Percentiles rank a stretch among this genome's conserved stretches.
Conservation (phyloP, 202 grass and related monocot species). For the Brachypodium distachyon region DNA sequence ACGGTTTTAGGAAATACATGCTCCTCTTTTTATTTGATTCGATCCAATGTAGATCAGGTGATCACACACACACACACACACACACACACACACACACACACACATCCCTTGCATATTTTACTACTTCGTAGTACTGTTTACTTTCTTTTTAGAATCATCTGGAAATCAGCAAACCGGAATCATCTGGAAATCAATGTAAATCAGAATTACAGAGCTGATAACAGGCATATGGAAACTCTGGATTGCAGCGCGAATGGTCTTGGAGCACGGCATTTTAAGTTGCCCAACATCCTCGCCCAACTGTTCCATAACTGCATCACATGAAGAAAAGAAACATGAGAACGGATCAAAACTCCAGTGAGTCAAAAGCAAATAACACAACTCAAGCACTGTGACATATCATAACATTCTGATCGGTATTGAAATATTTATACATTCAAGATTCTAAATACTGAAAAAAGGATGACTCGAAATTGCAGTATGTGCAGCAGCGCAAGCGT, state of each 20-base stretch:
- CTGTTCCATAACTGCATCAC: no score
- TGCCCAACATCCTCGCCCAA: not conserved
- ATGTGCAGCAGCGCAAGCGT: not conserved
- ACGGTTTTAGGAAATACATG: no score
- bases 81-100: no score
- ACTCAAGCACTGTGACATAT: not conserved
- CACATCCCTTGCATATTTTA: no score
- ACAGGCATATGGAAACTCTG: not conserved
- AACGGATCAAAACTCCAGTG: not conserved
- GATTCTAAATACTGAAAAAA: not conserved
- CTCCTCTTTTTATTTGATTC: no score
- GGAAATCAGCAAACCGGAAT: no score
- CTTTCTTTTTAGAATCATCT: no score
- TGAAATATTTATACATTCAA: not conserved
- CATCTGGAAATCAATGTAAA: no score
- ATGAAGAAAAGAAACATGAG: no score
- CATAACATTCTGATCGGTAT: not conserved
- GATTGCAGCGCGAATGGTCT: not conserved
- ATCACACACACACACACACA: no score
- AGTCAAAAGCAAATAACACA: not conserved
- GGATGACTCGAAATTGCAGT: not conserved
- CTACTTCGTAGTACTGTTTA: no score
- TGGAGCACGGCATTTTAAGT: not conserved
- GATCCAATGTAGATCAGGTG: no score
- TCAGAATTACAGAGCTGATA: not conserved